phyloP scores from a whole-genome alignment of 352 stramenopile species.

The Phytophthora syringae region DNA sequence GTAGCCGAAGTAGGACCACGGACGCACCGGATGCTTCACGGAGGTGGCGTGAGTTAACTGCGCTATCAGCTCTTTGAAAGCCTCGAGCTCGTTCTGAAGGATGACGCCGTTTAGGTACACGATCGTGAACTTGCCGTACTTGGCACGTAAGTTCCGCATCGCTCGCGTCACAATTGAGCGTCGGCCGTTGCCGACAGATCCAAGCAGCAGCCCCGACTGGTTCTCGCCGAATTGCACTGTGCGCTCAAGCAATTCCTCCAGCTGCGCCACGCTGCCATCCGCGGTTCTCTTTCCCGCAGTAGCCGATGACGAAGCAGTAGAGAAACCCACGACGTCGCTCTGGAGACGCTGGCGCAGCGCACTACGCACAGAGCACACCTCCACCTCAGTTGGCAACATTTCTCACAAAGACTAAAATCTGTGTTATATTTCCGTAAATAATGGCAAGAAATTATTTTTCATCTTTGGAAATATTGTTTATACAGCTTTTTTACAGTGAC shows the following conservation, averaged over 20 bases:
- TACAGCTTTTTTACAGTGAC: too few species aligned
- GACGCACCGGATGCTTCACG: constrained; percentile 66
- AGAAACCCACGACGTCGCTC: constrained; percentile 14
- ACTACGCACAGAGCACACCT: constrained; percentile 45
- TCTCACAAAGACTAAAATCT: too few species aligned
- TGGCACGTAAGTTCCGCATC: constrained; percentile 54
- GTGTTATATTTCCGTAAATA: too few species aligned
- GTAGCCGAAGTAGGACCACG: background rate
- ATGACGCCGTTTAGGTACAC: constrained; percentile 84
- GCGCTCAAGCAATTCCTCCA: constrained; percentile 72
- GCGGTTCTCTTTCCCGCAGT: background rate
- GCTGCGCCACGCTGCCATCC: constrained; percentile 19
- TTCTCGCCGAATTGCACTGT: constrained; percentile 78
- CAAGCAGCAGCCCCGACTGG: constrained; percentile 79
- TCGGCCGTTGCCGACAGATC: constrained; percentile 52
- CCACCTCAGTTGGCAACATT: constrained; percentile 22
- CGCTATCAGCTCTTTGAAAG: constrained; percentile 83
- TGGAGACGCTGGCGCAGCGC: constrained; percentile 52
- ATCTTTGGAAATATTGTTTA: too few species aligned
- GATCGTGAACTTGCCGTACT: constrained; percentile 51
- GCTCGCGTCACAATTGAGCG: constrained; percentile 60
- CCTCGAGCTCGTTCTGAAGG: constrained; percentile 84
- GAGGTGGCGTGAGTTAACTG: constrained; percentile 62
- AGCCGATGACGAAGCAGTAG: background rate
- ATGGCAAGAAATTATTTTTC: too few species aligned